Percentiles rank a stretch among this genome's conserved stretches.
Conservation (phyloP, 192 early-diverging fungal genomes). For the Backusella psychrophila region DNA sequence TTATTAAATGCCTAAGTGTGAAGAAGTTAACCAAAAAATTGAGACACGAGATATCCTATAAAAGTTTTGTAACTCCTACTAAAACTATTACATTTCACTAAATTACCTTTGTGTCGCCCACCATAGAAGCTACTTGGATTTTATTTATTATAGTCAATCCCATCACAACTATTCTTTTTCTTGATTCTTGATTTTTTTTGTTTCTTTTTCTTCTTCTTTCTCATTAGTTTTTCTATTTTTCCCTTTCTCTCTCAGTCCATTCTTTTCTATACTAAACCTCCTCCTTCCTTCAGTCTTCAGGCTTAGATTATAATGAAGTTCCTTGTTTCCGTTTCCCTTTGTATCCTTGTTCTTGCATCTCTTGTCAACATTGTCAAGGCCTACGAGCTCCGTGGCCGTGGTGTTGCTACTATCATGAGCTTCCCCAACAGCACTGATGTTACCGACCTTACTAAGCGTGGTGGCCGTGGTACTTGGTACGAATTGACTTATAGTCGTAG, state of each 20-base stretch:
- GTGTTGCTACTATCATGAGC: conserved; percentile 31
- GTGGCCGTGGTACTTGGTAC: conserved; percentile 33
- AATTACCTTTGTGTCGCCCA: conserved; percentile 5
- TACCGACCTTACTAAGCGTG: conserved; percentile 19
- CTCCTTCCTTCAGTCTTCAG: conserved; percentile 5
- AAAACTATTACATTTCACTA: conserved; percentile 7
- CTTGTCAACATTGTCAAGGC: conserved; percentile 16
- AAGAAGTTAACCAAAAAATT: conserved; percentile 1
- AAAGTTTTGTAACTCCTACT: conserved; percentile 1
- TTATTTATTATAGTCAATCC: background rate
- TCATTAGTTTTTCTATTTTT: background rate
- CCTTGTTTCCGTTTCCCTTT: conserved; percentile 17
- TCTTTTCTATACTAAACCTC: background rate
- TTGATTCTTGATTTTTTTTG: conserved; percentile 11
- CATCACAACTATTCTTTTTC: background rate
- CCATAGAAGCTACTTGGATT: background rate
- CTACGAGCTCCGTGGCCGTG: conserved; percentile 29
- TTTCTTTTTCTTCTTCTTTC: conserved; percentile 3
- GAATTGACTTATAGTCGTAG: background rate
- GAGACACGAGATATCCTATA: conserved; percentile 1
- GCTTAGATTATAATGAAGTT: conserved; percentile 12
- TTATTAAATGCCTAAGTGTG: background rate
- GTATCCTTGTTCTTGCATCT: conserved; percentile 18
- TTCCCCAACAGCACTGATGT: conserved; percentile 5
- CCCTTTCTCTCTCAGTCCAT: background rate